Base-by-base conservation (phyloP, 2,329 filamentous ascomycete species). In the Venturia nashicola region DNA sequence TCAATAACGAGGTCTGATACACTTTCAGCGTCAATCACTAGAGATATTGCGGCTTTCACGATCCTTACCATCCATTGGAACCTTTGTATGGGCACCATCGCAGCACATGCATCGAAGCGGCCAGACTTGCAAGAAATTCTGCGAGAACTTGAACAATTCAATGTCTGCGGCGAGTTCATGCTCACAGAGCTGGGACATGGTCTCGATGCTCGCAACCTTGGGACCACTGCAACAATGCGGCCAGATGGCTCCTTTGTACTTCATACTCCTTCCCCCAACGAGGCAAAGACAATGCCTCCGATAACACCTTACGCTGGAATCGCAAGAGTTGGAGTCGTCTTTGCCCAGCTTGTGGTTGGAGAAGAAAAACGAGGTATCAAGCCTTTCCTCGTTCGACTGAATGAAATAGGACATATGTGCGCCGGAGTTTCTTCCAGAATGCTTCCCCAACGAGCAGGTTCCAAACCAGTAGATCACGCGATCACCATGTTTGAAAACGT, bases 171-270 rank as follows among this genome's bases (percentile, higher is more conserved):
- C 32, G 69, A 75, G 59, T 78, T 75, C 62, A 69, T 78, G 69
- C 68, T 78, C 2, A 78, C 75, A 0, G 75, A 78, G 63, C 64
- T 76, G 5, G 73, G 73, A 1, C 75, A 76, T 63, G 75, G 76
- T 1, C 68, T 77, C 3, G 75, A 77, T 65, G 74, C 75, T 1
- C 67, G 69, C 1, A 76, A 76, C 40, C 60, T 78, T 5, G 72
- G 77, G 64, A 77, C 75, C 1, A 75, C 70, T 0, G 75, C 74
- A 6, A 76, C 72, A 2, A 63, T 73, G 5, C 66, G 71, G 2
- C 61, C 69, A 3, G 70, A 76, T 63, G 75, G 74, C 0, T 69
- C 67, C 6, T 75, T 75, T 66, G 68, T 71, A 14, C 66, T 76
- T 14, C 69, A 76, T 59, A 74, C 72, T 0, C 75, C 75, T 2